Conservation (phyloP, 2,329 filamentous ascomycete genomes). For the Alternaria metachromatica region DNA sequence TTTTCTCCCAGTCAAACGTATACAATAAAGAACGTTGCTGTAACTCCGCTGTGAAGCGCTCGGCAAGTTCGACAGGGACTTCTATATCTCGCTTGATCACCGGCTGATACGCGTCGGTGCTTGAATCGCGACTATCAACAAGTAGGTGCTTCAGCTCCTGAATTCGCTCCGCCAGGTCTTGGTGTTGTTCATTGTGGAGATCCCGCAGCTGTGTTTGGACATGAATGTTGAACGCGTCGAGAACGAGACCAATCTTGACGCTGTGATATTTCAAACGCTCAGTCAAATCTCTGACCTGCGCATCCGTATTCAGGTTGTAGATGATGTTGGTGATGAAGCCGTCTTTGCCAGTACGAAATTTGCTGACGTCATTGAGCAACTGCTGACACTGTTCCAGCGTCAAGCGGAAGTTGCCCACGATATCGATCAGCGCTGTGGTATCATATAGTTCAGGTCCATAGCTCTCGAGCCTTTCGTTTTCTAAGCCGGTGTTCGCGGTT, state of each 20-base stretch:
- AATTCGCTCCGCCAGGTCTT: background rate
- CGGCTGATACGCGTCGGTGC: background rate
- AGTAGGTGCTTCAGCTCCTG: background rate
- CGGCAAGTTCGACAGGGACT: background rate
- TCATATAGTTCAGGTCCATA: background rate
- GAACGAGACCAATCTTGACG: background rate
- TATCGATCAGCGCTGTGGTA: background rate
- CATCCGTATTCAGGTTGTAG: background rate
- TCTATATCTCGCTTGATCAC: background rate
- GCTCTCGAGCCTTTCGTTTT: background rate
- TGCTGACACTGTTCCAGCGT: background rate
- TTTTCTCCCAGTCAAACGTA: background rate
- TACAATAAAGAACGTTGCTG: background rate
- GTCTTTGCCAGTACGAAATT: background rate
- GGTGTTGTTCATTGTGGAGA: background rate
- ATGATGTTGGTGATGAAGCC: background rate
- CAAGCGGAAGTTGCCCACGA: background rate
- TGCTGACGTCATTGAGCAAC: background rate
- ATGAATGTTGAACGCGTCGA: background rate
- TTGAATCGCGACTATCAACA: background rate
- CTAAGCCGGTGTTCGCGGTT: background rate
- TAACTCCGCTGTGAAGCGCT: background rate
- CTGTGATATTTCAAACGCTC: background rate
- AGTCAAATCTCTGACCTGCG: background rate
- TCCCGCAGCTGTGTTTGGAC: background rate